phyloP scores from a whole-genome alignment of 495 filamentous ascomycete species.

The Apodospora peruviana region DNA sequence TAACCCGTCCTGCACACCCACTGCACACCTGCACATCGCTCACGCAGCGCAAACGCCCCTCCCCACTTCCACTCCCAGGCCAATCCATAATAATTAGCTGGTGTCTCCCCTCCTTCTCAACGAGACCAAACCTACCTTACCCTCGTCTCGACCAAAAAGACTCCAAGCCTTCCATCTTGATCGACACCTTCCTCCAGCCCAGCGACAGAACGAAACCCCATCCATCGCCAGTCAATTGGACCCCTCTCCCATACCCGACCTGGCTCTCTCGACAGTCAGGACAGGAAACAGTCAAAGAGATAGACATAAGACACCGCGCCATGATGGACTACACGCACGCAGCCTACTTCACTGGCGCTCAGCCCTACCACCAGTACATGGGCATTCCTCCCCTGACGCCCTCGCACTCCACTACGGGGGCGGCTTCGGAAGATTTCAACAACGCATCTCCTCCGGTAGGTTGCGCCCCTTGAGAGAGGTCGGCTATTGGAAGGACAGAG shows the following conservation, averaged over 20 bases:
- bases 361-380: constrained; percentile 52
- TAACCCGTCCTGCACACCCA: background rate
- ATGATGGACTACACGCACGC: constrained; percentile 29
- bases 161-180: background rate
- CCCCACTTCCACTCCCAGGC: too few species aligned
- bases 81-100: background rate
- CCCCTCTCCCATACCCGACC: background rate
- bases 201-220: background rate
- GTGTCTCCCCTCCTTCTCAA: too few species aligned
- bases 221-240: background rate
- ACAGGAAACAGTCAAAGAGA: background rate
- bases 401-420: constrained; percentile 47
- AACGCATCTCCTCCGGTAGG: constrained; percentile 49
- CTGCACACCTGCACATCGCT: background rate
- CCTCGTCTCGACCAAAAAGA: background rate
- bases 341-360: constrained; percentile 40
- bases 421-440: constrained; percentile 49
- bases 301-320: background rate
- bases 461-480: too few species aligned
- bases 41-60: background rate
- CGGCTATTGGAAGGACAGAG: too few species aligned
- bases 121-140: too few species aligned
- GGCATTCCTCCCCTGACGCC: constrained; percentile 49
- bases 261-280: background rate
- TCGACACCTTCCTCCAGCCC: background rate